Percentiles rank a stretch among this genome's conserved stretches.
These are phyloP conservation scores for Yamagishiella unicocca DNA, from an alignment of 139 green algal species.

Conservation along the genomic window DNA sequence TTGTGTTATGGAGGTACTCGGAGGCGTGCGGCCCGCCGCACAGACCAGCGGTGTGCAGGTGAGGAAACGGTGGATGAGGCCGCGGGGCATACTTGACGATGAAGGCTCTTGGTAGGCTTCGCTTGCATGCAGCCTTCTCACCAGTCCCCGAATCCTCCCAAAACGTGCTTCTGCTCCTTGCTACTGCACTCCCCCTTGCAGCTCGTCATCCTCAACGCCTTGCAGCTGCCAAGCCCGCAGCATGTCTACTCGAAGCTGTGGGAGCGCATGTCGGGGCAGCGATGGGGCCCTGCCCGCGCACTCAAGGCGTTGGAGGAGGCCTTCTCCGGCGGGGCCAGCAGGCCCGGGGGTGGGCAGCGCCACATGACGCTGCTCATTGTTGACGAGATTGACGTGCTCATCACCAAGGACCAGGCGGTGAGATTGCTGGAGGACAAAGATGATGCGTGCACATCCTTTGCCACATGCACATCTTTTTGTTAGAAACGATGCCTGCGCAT, in stretches of 20 bases:
- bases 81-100: no score
- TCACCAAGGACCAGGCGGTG: slow-evolving; percentile 90
- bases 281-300: slow-evolving; percentile 61
- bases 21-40: slow-evolving; percentile 40
- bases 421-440: background rate
- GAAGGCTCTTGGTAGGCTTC: no score
- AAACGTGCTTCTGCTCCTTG: no score
- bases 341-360: slow-evolving; percentile 23
- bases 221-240: slow-evolving; percentile 88
- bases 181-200: slow-evolving; percentile 37
- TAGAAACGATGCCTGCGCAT: no score
- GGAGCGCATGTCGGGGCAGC: slow-evolving; percentile 87
- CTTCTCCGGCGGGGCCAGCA: slow-evolving; percentile 60
- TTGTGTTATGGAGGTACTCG: slow-evolving; percentile 83
- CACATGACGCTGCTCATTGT: slow-evolving; percentile 84
- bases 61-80: no score
- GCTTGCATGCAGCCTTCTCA: background rate
- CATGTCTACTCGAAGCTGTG: slow-evolving; percentile 91
- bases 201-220: slow-evolving; percentile 93
- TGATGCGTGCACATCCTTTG: no score
- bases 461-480: no score
- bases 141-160: no score
- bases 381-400: slow-evolving; percentile 97
- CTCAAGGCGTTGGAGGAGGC: slow-evolving; percentile 76
- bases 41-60: slow-evolving; percentile 69